A percentile compares a stretch with the other conserved stretches of the same genome.
These are phyloP conservation scores for Phoma sp. DNA, from an alignment of 2,329 filamentous ascomycete species.

Conservation along the genomic window DNA sequence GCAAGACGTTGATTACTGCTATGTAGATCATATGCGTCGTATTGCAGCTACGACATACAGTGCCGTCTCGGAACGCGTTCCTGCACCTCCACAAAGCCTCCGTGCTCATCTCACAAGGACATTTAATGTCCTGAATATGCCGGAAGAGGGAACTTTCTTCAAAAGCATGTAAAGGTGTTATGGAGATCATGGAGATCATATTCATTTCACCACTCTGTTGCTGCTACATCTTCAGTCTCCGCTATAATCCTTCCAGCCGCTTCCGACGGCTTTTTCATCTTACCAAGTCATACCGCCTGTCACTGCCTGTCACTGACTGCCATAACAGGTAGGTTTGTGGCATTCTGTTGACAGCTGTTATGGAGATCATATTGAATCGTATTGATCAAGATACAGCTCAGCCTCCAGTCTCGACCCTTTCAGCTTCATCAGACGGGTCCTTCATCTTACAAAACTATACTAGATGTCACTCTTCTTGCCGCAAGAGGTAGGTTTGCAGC, in stretches of 20 bases:
- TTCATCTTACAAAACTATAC: not conserved
- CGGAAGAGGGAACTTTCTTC: not conserved
- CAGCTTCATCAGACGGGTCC: not conserved
- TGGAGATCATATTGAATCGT: constrained; percentile 17
- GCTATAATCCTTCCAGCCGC: not conserved
- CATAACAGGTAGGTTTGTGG: not conserved
- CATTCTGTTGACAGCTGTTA: not conserved
- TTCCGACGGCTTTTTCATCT: not conserved
- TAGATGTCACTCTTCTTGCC: not conserved
- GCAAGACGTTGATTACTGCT: constrained; percentile 7
- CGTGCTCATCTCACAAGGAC: constrained; percentile 9
- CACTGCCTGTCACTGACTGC: not conserved
- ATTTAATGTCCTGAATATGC: constrained; percentile 3
- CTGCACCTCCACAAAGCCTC: constrained; percentile 13
- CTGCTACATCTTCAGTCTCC: constrained; percentile 5
- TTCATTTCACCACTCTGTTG: constrained; percentile 3
- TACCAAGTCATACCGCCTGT: not conserved
- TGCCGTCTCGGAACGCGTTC: not conserved
- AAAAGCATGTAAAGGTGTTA: constrained; percentile 8
- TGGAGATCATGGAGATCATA: constrained; percentile 13
- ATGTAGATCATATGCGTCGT: constrained; percentile 14
- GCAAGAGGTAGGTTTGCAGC: not conserved
- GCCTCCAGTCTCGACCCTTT: not conserved
- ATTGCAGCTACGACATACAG: constrained; percentile 11
- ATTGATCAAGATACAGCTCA: too few species aligned